Conservation (phyloP, 768 basidiomycete species). For the Lactarius sp. region DNA sequence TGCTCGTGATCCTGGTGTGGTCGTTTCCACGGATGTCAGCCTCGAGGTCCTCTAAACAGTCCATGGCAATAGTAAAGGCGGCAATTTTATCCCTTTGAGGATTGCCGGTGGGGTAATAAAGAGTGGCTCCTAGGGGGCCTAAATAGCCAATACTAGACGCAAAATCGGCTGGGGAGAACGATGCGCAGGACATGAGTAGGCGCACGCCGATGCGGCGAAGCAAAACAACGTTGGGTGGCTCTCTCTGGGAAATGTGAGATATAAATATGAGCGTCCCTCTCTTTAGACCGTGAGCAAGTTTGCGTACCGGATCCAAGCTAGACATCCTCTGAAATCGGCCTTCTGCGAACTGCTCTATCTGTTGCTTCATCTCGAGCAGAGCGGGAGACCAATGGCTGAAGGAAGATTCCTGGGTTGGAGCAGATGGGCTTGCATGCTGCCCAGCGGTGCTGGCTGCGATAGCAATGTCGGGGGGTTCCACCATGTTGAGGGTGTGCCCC, state of each 20-base stretch:
- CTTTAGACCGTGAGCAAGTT: background rate
- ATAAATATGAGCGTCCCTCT: background rate
- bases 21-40: background rate
- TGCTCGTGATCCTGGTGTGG: background rate
- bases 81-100: background rate
- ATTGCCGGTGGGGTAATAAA: constrained; percentile 17
- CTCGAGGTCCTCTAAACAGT: constrained; percentile 4
- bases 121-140: background rate
- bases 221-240: background rate
- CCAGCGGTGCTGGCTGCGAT: background rate
- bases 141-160: constrained; percentile 13
- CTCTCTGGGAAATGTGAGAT: background rate
- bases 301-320: constrained; percentile 3
- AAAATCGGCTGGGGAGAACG: constrained; percentile 8
- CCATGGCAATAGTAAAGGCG: constrained; percentile 7
- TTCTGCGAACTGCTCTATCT: background rate
- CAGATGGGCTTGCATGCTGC: background rate
- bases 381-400: background rate
- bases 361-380: constrained; percentile 10
- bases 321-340: constrained; percentile 1
- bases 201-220: constrained; percentile 9
- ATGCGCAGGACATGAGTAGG: constrained; percentile 15
- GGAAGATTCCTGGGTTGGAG: background rate
- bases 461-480: too few species aligned
- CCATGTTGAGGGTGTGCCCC: background rate